Conservation (phyloP, 2,329 filamentous ascomycete species). For the Phialocephala subalpina region DNA sequence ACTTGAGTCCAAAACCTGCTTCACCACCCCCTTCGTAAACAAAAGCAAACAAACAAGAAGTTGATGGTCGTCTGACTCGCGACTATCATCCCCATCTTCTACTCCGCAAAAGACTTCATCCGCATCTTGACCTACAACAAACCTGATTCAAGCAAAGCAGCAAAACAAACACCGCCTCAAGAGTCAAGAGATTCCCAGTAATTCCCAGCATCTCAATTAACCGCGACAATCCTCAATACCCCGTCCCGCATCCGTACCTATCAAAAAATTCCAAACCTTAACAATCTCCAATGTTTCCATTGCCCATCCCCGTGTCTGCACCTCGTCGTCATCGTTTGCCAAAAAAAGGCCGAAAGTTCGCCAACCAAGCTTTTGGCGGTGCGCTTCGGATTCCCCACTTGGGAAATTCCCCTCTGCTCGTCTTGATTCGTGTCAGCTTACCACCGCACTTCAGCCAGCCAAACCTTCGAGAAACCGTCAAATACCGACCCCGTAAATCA, state of each 20-base stretch:
- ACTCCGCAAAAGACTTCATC: constrained; percentile 4
- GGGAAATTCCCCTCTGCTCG: neutral
- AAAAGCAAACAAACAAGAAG: neutral
- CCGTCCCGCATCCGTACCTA: neutral
- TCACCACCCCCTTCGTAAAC: neutral
- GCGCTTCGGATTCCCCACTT: constrained; percentile 3
- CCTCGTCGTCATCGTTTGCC: neutral
- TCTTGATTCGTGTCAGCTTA: neutral
- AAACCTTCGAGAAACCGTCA: neutral
- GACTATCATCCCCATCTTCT: neutral
- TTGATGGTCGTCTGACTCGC: constrained; percentile 3
- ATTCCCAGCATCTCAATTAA: neutral
- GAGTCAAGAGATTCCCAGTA: neutral
- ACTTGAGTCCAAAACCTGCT: neutral
- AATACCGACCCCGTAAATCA: constrained; percentile 9
- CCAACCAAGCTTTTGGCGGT: constrained; percentile 3
- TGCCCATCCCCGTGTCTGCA: constrained; percentile 1
- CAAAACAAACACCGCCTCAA: neutral
- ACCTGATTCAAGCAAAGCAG: constrained; percentile 6
- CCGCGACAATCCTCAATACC: neutral
- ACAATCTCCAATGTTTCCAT: neutral
- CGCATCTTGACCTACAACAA: neutral
- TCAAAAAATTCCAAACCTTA: constrained; percentile 5
- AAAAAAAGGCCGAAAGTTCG: neutral
- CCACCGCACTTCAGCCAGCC: constrained; percentile 3